Evolutionary conservation across 2,329 filamentous ascomycete species (phyloP).

Genomic region (Arthrobotrys sinensis): DNA sequence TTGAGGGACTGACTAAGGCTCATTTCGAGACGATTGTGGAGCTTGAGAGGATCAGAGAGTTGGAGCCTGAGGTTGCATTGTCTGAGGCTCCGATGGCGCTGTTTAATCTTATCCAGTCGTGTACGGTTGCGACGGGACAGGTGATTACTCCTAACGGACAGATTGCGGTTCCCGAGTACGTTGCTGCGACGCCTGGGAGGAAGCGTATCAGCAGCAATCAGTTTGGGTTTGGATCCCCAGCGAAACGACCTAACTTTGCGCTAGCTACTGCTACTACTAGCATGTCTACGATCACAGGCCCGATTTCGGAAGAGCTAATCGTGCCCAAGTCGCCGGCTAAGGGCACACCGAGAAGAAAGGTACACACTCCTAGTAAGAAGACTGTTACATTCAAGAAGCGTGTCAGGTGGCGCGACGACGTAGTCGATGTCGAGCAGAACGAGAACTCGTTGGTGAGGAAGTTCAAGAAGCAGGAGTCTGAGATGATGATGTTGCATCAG

Average conservation of each 20-base stretch:
- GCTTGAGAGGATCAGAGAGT: constrained; percentile 83
- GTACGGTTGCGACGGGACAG: constrained; percentile 81
- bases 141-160: constrained; percentile 91
- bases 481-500: constrained; percentile 73
- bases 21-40: constrained; percentile 93
- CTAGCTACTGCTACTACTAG: constrained; percentile 8
- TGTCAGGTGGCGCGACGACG: constrained; percentile 94
- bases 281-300: constrained; percentile 33
- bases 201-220: constrained; percentile 55
- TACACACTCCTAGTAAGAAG: constrained; percentile 70
- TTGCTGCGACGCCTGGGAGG: constrained; percentile 62
- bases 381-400: constrained; percentile 74
- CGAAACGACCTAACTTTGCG: constrained; percentile 50
- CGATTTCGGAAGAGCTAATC: constrained; percentile 69
- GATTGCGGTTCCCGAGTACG: constrained; percentile 67
- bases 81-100: constrained; percentile 83
- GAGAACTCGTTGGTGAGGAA: constrained; percentile 86
- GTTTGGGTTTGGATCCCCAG: constrained; percentile 63
- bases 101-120: constrained; percentile 81
- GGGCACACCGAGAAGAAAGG: constrained; percentile 64
- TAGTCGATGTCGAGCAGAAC: constrained; percentile 76
- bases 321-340: constrained; percentile 49
- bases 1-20: constrained; percentile 87
- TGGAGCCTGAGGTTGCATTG: constrained; percentile 87
- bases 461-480: constrained; percentile 78